Evolutionary conservation across 73 alveolate species (phyloP), one percentile per base, ranked within the genome.

Genomic region (Paramecium biaurelia): DNA sequence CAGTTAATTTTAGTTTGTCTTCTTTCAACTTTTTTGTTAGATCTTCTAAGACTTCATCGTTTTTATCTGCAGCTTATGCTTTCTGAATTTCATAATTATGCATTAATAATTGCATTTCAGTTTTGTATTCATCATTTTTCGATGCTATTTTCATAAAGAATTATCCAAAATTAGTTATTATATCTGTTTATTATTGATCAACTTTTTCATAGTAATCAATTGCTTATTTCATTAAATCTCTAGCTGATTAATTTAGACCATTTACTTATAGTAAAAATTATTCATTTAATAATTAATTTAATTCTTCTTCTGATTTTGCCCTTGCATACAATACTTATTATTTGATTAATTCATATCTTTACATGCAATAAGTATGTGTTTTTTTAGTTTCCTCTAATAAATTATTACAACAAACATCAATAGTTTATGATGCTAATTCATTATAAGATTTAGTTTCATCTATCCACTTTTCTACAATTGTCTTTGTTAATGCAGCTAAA

Each of bases 101-200:
- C 14, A 32, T 38, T 88, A 89, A 70, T 24, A 70, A 32, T 24
- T 42, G n/a, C 63, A 43, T 70, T n/a, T 89, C 87, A 15, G 79
- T 89, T 43, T 89, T 89, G 41, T 89, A 70, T 89, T 89, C 94
- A 70, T 89, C 94, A 89, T 89, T 89, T 41, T 89, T 89, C 7
- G 47, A 41, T 41, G 92, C 94, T 20, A 89, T 89, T 35, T 89
- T 89, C 63, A 45, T 70, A 43, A 43, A 89, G 21, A 70, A 89
- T 58, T 21, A 43, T 9, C 94, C 94, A 47, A 43, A 35, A 72
- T 89, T 89, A 7, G 21, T 68, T 21, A 89, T 32, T 21, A 89
- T 45, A 57, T 89, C 94, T 1, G 58, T 43, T 21, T 89, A 68
- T 49, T 89, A 70, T 35, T 41, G 35, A 43, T 89, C 94, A 72